Conservation (phyloP, 768 basidiomycete genomes). For the Hortiboletus flavorubellus region DNA sequence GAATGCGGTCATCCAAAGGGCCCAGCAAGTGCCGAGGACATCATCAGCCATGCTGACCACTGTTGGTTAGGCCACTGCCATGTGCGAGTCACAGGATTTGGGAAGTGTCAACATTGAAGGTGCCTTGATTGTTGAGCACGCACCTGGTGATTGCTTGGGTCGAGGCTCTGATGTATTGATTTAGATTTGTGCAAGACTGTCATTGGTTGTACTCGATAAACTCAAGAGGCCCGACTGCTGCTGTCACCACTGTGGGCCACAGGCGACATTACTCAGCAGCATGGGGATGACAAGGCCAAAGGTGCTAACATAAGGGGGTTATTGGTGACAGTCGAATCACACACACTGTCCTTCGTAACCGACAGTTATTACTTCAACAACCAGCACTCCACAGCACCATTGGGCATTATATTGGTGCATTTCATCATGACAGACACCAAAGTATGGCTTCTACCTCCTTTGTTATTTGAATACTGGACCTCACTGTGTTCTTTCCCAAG, state of each 20-base stretch:
- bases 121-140: no score
- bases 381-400: no score
- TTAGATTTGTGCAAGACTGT: no score
- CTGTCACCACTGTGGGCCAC: no score
- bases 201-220: no score
- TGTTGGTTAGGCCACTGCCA: no score
- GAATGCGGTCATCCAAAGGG: slow-evolving; percentile 12
- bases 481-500: slow-evolving; percentile 7
- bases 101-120: neutral
- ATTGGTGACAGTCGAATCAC: neutral
- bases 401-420: neutral
- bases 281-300: no score
- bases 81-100: neutral
- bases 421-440: slow-evolving; percentile 20
- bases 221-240: no score
- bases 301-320: slow-evolving; percentile 14
- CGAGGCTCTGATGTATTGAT: no score
- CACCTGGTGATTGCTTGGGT: no score
- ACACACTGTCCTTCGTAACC: slow-evolving; percentile 1
- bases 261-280: no score
- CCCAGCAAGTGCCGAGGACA: slow-evolving; percentile 21
- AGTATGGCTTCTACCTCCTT: neutral
- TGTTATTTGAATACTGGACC: neutral
- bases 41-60: slow-evolving; percentile 17
- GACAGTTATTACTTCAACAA: neutral